These are phyloP conservation scores for Eimeria maxima DNA, from an alignment of 169 alveolate species.

Conservation along the genomic window DNA sequence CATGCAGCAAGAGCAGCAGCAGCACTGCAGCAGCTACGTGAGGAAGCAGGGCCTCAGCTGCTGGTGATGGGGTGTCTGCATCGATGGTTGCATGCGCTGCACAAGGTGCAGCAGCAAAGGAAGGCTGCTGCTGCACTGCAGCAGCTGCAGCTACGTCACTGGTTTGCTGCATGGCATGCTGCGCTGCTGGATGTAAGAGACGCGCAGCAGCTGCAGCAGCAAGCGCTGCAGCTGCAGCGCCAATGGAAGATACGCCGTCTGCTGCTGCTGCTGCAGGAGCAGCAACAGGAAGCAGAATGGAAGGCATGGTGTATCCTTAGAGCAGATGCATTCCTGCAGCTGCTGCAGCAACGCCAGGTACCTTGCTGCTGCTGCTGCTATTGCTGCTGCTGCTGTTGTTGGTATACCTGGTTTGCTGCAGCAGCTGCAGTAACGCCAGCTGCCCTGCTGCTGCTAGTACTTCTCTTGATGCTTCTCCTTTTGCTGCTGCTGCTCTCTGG, in stretches of 20 bases:
- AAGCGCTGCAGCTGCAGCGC: conserved; percentile 29
- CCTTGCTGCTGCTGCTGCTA: conserved; percentile 20
- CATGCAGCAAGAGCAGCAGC: conserved; percentile 59
- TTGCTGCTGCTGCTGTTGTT: background rate
- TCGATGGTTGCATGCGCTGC: background rate
- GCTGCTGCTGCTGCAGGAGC: conserved; percentile 49
- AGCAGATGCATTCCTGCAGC: background rate
- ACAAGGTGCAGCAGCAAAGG: background rate
- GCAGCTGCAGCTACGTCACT: conserved; percentile 45
- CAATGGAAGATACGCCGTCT: conserved; percentile 36
- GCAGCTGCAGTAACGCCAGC: conserved; percentile 49
- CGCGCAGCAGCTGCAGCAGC: conserved; percentile 63
- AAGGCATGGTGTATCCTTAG: background rate
- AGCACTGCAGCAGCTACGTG: conserved; percentile 41
- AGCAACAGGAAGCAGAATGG: conserved; percentile 49
- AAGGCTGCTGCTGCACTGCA: conserved; percentile 20
- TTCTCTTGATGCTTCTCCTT: background rate
- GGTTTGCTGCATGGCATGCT: conserved; percentile 43
- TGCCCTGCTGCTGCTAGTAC: conserved; percentile 10
- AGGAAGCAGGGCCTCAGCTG: conserved; percentile 37
- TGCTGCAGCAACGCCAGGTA: conserved; percentile 56
- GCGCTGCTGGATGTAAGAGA: conserved; percentile 9
- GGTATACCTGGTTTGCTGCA: background rate
- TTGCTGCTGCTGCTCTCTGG: background rate
- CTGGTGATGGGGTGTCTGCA: conserved; percentile 31